Base-by-base conservation (phyloP, 2,329 filamentous ascomycete species). In the Colletotrichum sp. region DNA sequence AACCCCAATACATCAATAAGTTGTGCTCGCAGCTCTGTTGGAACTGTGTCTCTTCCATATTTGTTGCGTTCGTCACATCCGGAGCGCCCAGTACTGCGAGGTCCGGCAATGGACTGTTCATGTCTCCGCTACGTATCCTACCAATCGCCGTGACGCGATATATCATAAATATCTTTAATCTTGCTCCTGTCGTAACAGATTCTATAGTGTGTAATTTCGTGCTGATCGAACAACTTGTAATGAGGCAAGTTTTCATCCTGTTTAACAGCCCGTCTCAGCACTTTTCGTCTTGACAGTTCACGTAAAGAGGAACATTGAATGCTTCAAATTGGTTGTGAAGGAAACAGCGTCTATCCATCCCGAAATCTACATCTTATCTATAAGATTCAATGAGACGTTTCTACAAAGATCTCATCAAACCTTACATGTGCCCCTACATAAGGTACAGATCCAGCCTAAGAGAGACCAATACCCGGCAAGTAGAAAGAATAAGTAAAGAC, bases 91-190 rank as follows among this genome's bases (percentile, higher is more conserved):
- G 38, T 9, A n/a, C 38, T 43, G 38, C 38, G 18, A n/a, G 16
- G 8, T 43, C 15, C 18, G 38, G 16, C 18, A n/a, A n/a, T 18
- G 38, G 16, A 43, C 16, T 43, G 38, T 43, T 1, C 18, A 8
- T 43, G 18, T 43, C 38, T 43, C 0, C 9, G 38, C 8, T 43
- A n/a, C 38, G 0, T 1, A 8, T 2, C 38, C 38, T 43, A 2
- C 9, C 38, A 43, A 18, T 18, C 36, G 1, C 1, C 36, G 36
- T 16, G 2, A 38, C 1, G 36, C 36, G 36, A 38, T 38, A 34
- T 34, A 3, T 34, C 12, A 34, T 34, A 6, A 3, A 34, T 34
- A 6, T 13, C 2, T 6, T 13, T 1, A 13, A 13, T 34, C 12
- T 34, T 34, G 32, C 32, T 32, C 5, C 5, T 6, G 30, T 32